Percentiles rank a stretch among this genome's conserved stretches.
Evolutionary conservation across 2,329 filamentous ascomycete genomes (phyloP).

Genomic region (Delphinella strobiligena): DNA sequence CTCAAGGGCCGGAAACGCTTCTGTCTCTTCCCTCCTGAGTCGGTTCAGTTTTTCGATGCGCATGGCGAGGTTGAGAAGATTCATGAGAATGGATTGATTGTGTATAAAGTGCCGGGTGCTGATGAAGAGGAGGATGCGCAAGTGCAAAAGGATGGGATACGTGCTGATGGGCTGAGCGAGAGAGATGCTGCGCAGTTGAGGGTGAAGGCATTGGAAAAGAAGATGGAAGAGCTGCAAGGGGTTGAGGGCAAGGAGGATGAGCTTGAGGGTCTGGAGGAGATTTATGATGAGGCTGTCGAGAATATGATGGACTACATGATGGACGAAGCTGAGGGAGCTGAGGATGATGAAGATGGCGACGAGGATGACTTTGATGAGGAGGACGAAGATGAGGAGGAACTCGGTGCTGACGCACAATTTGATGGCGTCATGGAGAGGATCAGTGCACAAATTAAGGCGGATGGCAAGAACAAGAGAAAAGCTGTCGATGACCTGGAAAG

Average conservation of each 20-base stretch:
- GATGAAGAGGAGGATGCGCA: background rate
- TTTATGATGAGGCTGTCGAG: slow-evolving; percentile 3
- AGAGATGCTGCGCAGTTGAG: slow-evolving; percentile 3
- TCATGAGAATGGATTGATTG: slow-evolving; percentile 5
- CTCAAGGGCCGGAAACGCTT: slow-evolving; percentile 7
- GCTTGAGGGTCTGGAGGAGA: slow-evolving; percentile 1
- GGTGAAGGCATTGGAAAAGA: slow-evolving; percentile 4
- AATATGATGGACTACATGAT: slow-evolving; percentile 3
- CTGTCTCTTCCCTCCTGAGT: slow-evolving; percentile 2
- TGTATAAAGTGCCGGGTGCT: slow-evolving; percentile 4
- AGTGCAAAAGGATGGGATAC: slow-evolving; percentile 2
- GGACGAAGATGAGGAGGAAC: slow-evolving; percentile 3
- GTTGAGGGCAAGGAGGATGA: background rate
- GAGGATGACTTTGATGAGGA: slow-evolving; percentile 3
- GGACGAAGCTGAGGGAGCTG: slow-evolving; percentile 1
- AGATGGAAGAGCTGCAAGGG: slow-evolving; percentile 1
- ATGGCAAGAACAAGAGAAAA: background rate
- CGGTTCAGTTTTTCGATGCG: slow-evolving; percentile 1
- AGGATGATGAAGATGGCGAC: slow-evolving; percentile 3
- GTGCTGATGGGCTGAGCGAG: slow-evolving; percentile 5
- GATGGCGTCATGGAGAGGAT: background rate
- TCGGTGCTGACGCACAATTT: slow-evolving; percentile 1
- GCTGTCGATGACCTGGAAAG: background rate
- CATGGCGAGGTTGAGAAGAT: slow-evolving; percentile 3
- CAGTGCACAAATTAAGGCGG: background rate